phyloP scores from a whole-genome alignment of 805 yeast genomes.

The Metschnikowia aberdeeniae region DNA sequence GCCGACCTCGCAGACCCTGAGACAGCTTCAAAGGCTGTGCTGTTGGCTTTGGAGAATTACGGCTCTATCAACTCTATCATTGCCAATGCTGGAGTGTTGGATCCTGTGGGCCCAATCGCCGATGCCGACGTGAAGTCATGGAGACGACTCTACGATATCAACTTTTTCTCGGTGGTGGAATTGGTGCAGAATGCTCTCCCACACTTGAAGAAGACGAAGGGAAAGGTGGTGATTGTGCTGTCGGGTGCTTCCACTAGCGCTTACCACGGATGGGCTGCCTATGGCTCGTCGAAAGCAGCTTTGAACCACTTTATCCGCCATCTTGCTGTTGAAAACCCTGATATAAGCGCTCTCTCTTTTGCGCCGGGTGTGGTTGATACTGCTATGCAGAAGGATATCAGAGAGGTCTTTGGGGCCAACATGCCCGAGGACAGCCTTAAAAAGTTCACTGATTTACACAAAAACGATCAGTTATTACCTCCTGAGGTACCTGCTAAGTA shows the following conservation, averaged over 20 bases:
- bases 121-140: slow-evolving; percentile 53
- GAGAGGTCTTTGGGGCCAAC: slow-evolving; percentile 53
- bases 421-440: slow-evolving; percentile 62
- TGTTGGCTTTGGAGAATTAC: slow-evolving; percentile 42
- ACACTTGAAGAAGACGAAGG: slow-evolving; percentile 49
- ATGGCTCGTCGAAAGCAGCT: slow-evolving; percentile 90
- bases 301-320: slow-evolving; percentile 70
- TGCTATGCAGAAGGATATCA: slow-evolving; percentile 76
- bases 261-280: slow-evolving; percentile 80
- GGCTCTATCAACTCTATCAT: slow-evolving; percentile 62
- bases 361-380: slow-evolving; percentile 98
- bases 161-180: slow-evolving; percentile 70
- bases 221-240: slow-evolving; percentile 73
- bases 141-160: slow-evolving; percentile 66
- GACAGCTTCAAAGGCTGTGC: slow-evolving; percentile 37
- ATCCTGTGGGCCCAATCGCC: slow-evolving; percentile 61
- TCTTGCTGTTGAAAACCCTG: slow-evolving; percentile 63
- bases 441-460: slow-evolving; percentile 62
- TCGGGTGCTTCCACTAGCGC: slow-evolving; percentile 79
- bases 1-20: slow-evolving; percentile 57
- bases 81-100: slow-evolving; percentile 80
- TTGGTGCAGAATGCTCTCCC: slow-evolving; percentile 57
- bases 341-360: slow-evolving; percentile 58
- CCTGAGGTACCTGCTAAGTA: slow-evolving; percentile 72
- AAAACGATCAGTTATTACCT: slow-evolving; percentile 52